Evolutionary conservation across 129 eudicot genomes (phyloP), one percentile per base, ranked within the genome.

Genomic region (Centella asiatica): DNA sequence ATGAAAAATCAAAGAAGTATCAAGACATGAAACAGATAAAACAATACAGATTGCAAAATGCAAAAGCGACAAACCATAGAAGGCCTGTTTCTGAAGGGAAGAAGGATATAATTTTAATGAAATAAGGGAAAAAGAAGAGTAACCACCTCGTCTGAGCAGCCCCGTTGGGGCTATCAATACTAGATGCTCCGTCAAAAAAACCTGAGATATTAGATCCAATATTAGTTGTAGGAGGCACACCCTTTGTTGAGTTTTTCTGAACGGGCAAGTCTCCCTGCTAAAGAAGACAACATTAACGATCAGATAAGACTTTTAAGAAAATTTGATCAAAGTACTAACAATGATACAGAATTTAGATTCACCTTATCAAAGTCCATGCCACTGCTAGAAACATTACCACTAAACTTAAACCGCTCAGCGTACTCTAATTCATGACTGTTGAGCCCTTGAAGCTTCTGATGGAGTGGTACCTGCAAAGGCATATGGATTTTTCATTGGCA

Each of bases 71-170:
- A 40, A 14, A 15, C 26, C 44, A 19, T 48, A 22, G 23, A 34
- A 3, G 57, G 10, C 7, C 65, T 14, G 31, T 15, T 23, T 4
- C 7, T 28, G 9, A 8, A 76, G 68, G 23, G 76, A 62, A 44
- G 42, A 17, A 36, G 61, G 34, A 45, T 44, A 56, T 6, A 5
- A 5, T 56, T 26, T 29, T 28, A 26, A 5, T 27, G 4, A 14
- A 12, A 44, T 39, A 57, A 45, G 44, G 19, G 8, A 49, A 57
- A 42, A 25, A 18, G 17, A 25, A 33, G 59, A 62, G 22, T 29
- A 48, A 75, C 46, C 58, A 85, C 94, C 94, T 81, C 68, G 80
- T 77, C 44, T 76, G 85, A 60, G 70, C 58, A 71, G 67, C 75
- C 68, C 67, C 54, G 45, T 63, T 79, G 60, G 69, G 50, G 53